These are phyloP conservation scores for Wallacemonas sp. DNA, from an alignment of 208 protist species.

Conservation along the genomic window DNA sequence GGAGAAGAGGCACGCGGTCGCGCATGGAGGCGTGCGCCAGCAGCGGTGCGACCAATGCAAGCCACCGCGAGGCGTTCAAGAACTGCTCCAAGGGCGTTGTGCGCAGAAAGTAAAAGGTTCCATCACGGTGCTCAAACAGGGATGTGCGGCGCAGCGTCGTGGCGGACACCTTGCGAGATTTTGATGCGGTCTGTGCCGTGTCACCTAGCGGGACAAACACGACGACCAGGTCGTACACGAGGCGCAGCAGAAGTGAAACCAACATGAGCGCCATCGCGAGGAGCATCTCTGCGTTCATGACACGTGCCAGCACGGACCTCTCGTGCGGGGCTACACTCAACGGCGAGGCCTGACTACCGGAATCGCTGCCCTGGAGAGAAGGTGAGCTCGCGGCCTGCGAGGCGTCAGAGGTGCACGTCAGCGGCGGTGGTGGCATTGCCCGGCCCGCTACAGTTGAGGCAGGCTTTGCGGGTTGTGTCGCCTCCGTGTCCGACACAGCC, in stretches of 20 bases:
- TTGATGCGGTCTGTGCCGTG: background rate
- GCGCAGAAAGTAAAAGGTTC: constrained; percentile 16
- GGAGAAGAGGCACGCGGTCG: constrained; percentile 40
- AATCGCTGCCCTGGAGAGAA: background rate
- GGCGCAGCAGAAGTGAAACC: constrained; percentile 53
- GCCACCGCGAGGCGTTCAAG: constrained; percentile 32
- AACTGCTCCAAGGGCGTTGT: constrained; percentile 9
- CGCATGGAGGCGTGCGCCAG: constrained; percentile 65
- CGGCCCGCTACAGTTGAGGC: background rate
- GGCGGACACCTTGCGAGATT: background rate
- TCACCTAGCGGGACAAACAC: background rate
- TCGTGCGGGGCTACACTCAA: background rate
- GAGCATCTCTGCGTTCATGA: constrained; percentile 72
- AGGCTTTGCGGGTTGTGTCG: background rate
- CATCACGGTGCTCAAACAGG: constrained; percentile 12
- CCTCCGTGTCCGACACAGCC: background rate
- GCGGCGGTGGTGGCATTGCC: background rate
- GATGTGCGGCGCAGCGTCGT: no score
- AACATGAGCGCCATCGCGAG: constrained; percentile 46
- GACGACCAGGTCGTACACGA: constrained; percentile 40
- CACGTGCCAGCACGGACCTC: constrained; percentile 23
- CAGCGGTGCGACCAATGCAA: constrained; percentile 42
- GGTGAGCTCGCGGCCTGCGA: background rate
- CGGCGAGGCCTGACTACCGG: background rate
- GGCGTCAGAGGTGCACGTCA: background rate